Evolutionary conservation across 208 protist genomes (phyloP).

Genomic region (Trypanosoma platydactyli): DNA sequence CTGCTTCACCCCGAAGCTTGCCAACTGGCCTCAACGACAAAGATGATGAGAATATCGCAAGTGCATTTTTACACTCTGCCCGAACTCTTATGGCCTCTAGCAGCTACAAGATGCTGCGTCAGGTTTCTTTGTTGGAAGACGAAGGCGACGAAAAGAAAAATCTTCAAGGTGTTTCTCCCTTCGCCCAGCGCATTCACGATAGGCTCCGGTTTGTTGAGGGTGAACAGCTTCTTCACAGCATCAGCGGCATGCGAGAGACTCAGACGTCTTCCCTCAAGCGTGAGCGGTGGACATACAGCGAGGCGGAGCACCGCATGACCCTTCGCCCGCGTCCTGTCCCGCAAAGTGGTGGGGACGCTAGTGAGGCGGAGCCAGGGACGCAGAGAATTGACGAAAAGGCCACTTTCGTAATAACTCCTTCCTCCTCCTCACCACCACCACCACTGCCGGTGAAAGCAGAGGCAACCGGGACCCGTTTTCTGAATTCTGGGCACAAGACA

Average conservation of each 20-base stretch:
- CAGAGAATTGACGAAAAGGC: slow-evolving; percentile 1
- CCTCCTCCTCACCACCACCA: neutral
- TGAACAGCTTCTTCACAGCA: slow-evolving; percentile 12
- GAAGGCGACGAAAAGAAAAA: neutral
- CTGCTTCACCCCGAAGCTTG: neutral
- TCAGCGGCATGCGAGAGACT: neutral
- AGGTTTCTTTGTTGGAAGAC: neutral
- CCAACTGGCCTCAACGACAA: neutral
- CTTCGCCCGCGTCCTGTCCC: slow-evolving; percentile 23
- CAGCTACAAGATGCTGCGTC: slow-evolving; percentile 22
- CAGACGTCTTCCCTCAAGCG: neutral
- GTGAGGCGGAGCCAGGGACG: neutral
- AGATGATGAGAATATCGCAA: neutral
- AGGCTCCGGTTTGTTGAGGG: slow-evolving; percentile 10
- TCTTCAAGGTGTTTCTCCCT: slow-evolving; percentile 6
- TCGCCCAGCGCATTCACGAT: slow-evolving; percentile 27
- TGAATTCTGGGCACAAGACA: neutral
- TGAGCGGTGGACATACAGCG: slow-evolving; percentile 26
- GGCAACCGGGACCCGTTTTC: neutral
- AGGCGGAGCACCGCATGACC: slow-evolving; percentile 20
- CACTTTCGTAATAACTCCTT: neutral
- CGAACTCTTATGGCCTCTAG: slow-evolving; percentile 20
- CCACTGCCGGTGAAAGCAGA: neutral
- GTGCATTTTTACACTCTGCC: slow-evolving; percentile 9
- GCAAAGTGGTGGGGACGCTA: neutral